A percentile compares a stretch with the other conserved stretches of the same genome.
phyloP scores from a whole-genome alignment of 179 eudicot genomes.

The Kewa caespitosa region DNA sequence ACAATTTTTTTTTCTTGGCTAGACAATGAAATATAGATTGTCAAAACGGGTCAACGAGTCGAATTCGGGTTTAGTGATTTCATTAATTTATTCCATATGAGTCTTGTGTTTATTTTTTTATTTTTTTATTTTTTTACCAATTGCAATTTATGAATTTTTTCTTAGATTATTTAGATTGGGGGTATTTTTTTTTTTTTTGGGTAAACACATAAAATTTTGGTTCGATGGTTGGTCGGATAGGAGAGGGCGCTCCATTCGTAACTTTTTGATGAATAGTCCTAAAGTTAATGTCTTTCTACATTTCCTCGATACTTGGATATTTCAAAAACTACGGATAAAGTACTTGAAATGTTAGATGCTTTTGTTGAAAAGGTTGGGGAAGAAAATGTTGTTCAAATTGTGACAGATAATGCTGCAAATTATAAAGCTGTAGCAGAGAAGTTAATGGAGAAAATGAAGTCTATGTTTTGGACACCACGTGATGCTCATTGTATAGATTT shows the following conservation, averaged over 20 bases:
- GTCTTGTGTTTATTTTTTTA: no score
- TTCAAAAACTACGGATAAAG: conserved; percentile 11
- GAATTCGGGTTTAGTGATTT: no score
- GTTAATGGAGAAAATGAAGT: conserved; percentile 18
- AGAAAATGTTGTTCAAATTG: conserved; percentile 24
- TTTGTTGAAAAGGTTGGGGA: conserved; percentile 17
- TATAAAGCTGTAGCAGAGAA: conserved; percentile 19
- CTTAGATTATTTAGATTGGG: no score
- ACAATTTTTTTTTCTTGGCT: no score
- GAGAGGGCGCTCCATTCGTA: conserved; percentile 11
- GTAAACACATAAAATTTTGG: no score
- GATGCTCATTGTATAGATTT: conserved; percentile 27
- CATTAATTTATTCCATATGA: no score
- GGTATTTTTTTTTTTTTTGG: no score
- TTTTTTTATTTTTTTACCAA: no score
- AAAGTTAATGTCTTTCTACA: conserved; percentile 9
- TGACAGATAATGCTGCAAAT: conserved; percentile 22
- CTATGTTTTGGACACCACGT: conserved; percentile 29
- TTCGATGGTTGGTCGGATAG: conserved; percentile 27
- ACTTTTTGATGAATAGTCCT: conserved; percentile 22
- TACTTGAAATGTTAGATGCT: conserved; percentile 22
- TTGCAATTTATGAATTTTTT: no score
- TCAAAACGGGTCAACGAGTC: no score
- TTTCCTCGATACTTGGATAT: conserved; percentile 26
- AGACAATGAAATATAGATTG: no score